phyloP scores from a whole-genome alignment of 306 rosid species.

The Begonia peltatifolia region DNA sequence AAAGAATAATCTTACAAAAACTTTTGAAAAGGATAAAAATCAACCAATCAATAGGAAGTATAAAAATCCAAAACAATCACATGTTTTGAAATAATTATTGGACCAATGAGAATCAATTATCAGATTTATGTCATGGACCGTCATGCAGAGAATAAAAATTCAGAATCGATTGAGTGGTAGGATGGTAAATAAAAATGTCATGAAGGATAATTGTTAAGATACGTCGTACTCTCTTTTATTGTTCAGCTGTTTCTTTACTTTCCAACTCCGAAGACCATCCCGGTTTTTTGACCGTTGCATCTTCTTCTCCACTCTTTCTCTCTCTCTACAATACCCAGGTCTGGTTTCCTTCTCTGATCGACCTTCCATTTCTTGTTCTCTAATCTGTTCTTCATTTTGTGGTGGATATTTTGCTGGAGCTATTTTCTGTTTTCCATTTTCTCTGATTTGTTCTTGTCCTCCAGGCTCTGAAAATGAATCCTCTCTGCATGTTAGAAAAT shows the following conservation, averaged over 20 bases:
- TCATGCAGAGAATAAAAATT: too few relatives aligned
- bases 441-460: not conserved
- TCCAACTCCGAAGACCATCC: not conserved
- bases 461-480: not conserved
- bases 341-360: conserved; percentile 14
- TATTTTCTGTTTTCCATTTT: not conserved
- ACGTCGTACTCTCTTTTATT: too few relatives aligned
- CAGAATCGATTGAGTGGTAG: too few relatives aligned
- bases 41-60: too few relatives aligned
- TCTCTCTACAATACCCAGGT: conserved; percentile 26
- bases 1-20: too few relatives aligned
- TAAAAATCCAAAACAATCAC: too few relatives aligned
- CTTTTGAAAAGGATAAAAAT: too few relatives aligned
- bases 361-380: conserved; percentile 4
- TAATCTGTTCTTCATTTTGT: not conserved
- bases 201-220: too few relatives aligned
- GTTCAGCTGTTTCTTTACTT: not conserved
- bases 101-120: too few relatives aligned
- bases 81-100: too few relatives aligned
- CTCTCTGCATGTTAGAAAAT: not conserved
- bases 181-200: too few relatives aligned
- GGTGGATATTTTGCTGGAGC: not conserved
- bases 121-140: too few relatives aligned
- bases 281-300: conserved; percentile 13
- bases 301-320: conserved; percentile 12